These are phyloP conservation scores for Globisporangium alternatum DNA, from an alignment of 352 stramenopile genomes.

Conservation along the genomic window DNA sequence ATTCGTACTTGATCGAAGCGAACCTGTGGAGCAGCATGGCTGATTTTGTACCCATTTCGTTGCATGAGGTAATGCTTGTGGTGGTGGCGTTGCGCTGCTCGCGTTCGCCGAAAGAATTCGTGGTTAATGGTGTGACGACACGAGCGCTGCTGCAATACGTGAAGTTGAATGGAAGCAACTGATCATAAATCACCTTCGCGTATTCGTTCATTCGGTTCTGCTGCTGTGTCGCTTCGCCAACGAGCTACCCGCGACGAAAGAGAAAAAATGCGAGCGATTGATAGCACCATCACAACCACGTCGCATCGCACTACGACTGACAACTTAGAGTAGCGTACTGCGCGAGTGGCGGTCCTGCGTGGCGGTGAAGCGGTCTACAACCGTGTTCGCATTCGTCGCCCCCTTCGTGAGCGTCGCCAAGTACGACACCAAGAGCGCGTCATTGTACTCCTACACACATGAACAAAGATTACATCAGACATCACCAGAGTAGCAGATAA, in stretches of 20 bases:
- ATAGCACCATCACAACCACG: neutral
- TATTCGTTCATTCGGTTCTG: too few species aligned
- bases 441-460: constrained; percentile 64
- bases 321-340: constrained; percentile 43
- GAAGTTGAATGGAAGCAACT: too few species aligned
- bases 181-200: too few species aligned
- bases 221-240: too few species aligned
- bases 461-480: constrained; percentile 9
- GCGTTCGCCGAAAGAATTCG: neutral
- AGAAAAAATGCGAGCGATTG: neutral
- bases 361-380: constrained; percentile 75
- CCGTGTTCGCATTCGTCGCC: constrained; percentile 67
- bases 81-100: neutral
- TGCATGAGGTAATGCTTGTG: neutral
- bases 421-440: constrained; percentile 80
- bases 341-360: constrained; percentile 73
- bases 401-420: constrained; percentile 84
- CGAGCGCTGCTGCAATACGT: too few species aligned
- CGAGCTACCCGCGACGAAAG: neutral
- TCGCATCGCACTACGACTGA: neutral
- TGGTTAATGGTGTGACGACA: neutral
- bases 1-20: neutral
- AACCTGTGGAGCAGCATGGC: neutral
- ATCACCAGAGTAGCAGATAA: neutral
- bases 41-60: constrained; percentile 9